Percentiles rank a stretch among this genome's conserved stretches.
These are phyloP conservation scores for Coemansia aciculifera DNA, from an alignment of 192 early-diverging fungal genomes.

Conservation along the genomic window DNA sequence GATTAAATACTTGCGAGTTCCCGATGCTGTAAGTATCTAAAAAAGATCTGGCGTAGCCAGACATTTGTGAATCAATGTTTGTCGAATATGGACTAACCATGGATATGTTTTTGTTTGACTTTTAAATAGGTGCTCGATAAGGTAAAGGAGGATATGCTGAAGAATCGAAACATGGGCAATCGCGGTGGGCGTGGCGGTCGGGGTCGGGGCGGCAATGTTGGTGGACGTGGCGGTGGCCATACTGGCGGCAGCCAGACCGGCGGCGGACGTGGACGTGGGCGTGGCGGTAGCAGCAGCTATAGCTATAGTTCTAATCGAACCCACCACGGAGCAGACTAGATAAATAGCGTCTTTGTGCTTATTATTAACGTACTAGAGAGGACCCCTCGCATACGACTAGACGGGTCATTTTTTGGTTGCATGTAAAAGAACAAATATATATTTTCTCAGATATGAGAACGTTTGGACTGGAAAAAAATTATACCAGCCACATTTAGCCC, in stretches of 20 bases:
- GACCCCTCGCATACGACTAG: background rate
- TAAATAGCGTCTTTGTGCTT: background rate
- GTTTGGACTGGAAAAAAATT: background rate
- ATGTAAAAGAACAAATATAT: slow-evolving; percentile 11
- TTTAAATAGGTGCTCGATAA: slow-evolving; percentile 76
- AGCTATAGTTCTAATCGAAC: slow-evolving; percentile 14
- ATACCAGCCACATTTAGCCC: slow-evolving; percentile 1
- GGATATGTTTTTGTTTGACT: background rate
- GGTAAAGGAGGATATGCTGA: slow-evolving; percentile 79
- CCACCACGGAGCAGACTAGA: slow-evolving; percentile 24
- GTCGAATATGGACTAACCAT: background rate
- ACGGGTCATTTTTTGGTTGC: slow-evolving; percentile 4
- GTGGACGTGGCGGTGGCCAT: slow-evolving; percentile 32
- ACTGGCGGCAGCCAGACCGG: background rate
- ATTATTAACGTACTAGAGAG: slow-evolving; percentile 2
- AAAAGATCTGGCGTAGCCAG: background rate
- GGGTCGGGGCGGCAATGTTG: slow-evolving; percentile 54
- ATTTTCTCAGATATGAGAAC: background rate
- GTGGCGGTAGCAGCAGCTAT: slow-evolving; percentile 24
- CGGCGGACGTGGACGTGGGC: slow-evolving; percentile 53
- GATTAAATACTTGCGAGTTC: slow-evolving; percentile 81
- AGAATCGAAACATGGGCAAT: slow-evolving; percentile 53
- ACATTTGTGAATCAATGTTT: background rate
- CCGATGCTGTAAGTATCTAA: slow-evolving; percentile 66
- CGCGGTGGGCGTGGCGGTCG: slow-evolving; percentile 56